A percentile compares a stretch with the other conserved stretches of the same genome.
These are phyloP conservation scores for Allium fistulosum DNA, from an alignment of 106 monocot genomes.

Conservation along the genomic window DNA sequence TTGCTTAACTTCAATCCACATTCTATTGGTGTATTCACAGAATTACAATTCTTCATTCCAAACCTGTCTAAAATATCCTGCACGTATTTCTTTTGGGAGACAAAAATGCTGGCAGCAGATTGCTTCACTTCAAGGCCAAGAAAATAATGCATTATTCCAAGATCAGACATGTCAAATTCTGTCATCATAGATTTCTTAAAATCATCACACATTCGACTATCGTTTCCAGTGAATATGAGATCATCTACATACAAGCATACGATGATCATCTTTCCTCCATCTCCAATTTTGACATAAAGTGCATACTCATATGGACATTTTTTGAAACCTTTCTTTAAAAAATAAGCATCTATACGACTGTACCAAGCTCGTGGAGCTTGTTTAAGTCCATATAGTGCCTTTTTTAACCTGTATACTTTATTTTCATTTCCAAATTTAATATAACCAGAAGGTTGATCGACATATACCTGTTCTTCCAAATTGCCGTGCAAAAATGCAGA, in stretches of 20 bases:
- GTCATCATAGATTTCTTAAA: conserved; percentile 6
- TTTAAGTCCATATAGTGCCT: conserved; percentile 4
- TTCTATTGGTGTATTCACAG: conserved; percentile 13
- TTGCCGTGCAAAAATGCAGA: conserved; percentile 4
- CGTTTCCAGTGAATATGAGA: conserved; percentile 13
- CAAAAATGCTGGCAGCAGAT: conserved; percentile 10
- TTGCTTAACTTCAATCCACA: conserved; percentile 9
- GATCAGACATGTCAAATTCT: conserved; percentile 11
- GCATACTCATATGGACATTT: conserved; percentile 12
- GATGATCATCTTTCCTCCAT: conserved; percentile 11
- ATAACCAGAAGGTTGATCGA: conserved; percentile 9
- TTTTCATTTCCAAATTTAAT: neutral
- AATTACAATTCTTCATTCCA: conserved; percentile 15
- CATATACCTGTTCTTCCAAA: conserved; percentile 6
- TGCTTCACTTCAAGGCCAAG: conserved; percentile 5
- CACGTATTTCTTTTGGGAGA: conserved; percentile 15
- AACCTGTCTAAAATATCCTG: conserved; percentile 10
- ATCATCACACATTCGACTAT: conserved; percentile 14
- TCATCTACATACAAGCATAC: conserved; percentile 19
- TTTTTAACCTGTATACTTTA: conserved; percentile 10
- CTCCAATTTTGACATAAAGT: conserved; percentile 10
- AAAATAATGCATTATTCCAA: conserved; percentile 9
- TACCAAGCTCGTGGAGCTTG: conserved; percentile 9
- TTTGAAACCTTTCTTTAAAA: conserved; percentile 9
- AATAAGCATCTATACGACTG: conserved; percentile 7